Evolutionary conservation across 192 early-diverging fungal genomes (phyloP), one percentile per base, ranked within the genome.

Genomic region (Coemansia sp.): DNA sequence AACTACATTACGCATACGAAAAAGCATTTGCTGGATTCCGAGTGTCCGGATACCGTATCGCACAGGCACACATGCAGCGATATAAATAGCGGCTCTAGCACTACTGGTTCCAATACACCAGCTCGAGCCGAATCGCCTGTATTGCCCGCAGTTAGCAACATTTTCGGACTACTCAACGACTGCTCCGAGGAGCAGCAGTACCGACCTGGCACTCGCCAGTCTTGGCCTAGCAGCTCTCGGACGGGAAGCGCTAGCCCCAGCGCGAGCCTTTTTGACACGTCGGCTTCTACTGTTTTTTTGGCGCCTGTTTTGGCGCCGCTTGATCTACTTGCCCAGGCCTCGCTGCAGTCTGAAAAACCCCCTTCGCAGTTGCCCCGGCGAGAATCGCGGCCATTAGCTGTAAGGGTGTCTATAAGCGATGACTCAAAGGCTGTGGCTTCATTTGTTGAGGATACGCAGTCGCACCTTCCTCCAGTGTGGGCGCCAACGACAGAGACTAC

Each of bases 1-100:
- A 91, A 95, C 59, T 83, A 74, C 10, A n/a, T 70, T 2, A 83
- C 80, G 3, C 80, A 83, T 39, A 58, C 56, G 34, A 70, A 64
- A 37, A 83, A 77, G 53, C 80, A 83, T 43, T 45, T 42, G 10
- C 1, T 43, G 1, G 70, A 39, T 18, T 40, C 35, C 20, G 56
- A 58, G 56, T 21, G 33, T 58, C 20, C 51, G 26, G 51, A 55
- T 55, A 55, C 26, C 5, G 13, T 16, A 16, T 55, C 28, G 24
- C 26, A 55, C 6, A 55, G 51, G 31, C 51, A 16, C 16, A n/a
- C 51, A 2, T 55, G 51, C 51, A 55, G 48, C 46, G 66, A 35
- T 38, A 21, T 46, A 50, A 58, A 37, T 58, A 58, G 56, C 18
- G 56, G 56, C 18, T 21, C 56, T 21, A 58, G 56, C 14, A 40